phyloP scores from a whole-genome alignment of 345 rosid species.

The Rhodamnia argentea region DNA sequence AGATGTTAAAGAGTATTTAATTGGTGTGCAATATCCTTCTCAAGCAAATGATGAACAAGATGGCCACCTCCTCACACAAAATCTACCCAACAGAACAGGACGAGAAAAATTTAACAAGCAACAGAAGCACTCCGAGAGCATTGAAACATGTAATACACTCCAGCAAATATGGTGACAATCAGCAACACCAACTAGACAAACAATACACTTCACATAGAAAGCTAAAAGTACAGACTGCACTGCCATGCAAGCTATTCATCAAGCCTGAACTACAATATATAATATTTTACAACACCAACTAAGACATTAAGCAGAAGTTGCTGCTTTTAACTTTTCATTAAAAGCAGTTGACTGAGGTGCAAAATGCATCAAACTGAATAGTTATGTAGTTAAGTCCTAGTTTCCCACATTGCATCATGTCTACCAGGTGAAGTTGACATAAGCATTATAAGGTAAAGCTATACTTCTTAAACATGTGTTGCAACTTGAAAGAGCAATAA shows the following conservation, averaged over 20 bases:
- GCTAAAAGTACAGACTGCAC: background rate
- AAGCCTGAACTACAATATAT: background rate
- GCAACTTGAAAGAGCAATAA: background rate
- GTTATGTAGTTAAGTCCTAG: background rate
- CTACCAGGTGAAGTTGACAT: background rate
- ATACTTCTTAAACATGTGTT: background rate
- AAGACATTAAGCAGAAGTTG: background rate
- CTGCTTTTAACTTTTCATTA: background rate
- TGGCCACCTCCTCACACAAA: background rate
- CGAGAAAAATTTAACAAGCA: background rate
- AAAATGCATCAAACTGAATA: background rate
- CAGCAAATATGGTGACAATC: background rate
- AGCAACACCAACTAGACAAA: background rate
- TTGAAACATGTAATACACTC: background rate
- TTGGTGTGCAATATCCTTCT: background rate
- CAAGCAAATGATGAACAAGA: background rate
- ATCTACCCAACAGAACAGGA: background rate
- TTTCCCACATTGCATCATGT: background rate
- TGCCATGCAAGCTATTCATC: background rate
- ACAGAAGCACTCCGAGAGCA: background rate
- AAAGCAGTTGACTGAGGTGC: background rate
- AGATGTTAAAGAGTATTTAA: background rate
- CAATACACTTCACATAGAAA: background rate
- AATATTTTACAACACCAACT: background rate
- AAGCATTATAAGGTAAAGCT: background rate